Evolutionary conservation across 192 early-diverging fungal genomes (phyloP), one percentile per base, ranked within the genome.

Genomic region (Coemansia sp.): DNA sequence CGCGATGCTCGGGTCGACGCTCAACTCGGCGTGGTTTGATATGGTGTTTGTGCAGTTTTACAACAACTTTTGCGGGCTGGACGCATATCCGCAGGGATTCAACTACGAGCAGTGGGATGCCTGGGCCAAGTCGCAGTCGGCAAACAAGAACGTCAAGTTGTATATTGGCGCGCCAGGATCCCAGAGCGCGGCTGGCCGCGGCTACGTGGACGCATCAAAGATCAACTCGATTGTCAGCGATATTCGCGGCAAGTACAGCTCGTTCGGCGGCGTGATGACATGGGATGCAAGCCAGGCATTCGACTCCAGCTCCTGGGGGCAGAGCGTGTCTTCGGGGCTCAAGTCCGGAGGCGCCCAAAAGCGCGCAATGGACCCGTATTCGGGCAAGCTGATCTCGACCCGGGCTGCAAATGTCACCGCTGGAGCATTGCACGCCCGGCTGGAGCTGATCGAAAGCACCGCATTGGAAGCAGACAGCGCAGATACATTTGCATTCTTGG

Each of bases 191-290:
- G 83, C 83, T 2, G 66, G 74, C 1, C 60, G 64, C 12, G 83
- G 83, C 3, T 84, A 79, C 50, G 75, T 82, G 29, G 54, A 60
- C 27, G 46, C 77, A 4, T 32, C 50, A 8, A 51, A 40, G 22
- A 55, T 84, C 10, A 41, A 34, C 41, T 40, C 50, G 19, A 84
- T 84, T 51, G 64, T 64, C 12, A 38, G 64, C 32, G 42, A 51
- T 26, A 64, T 72, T 15, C 67, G 70, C 10, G 21, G 62, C 36
- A 57, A 68, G 42, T 70, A 78, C 42, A 53, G 52, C 14, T 61
- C 61, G n/a, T 81, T 85, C 52, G 85, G 82, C 23, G 85, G 85
- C n/a, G 85, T 85, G 8, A 87, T 87, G 85, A 80, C 82, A 41
- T 87, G 85, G 83, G 68, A 78, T 30, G 64, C 75, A 15, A 67